phyloP scores from a whole-genome alignment of 2,329 filamentous ascomycete species.

The Cercospora zeae-maydis region DNA sequence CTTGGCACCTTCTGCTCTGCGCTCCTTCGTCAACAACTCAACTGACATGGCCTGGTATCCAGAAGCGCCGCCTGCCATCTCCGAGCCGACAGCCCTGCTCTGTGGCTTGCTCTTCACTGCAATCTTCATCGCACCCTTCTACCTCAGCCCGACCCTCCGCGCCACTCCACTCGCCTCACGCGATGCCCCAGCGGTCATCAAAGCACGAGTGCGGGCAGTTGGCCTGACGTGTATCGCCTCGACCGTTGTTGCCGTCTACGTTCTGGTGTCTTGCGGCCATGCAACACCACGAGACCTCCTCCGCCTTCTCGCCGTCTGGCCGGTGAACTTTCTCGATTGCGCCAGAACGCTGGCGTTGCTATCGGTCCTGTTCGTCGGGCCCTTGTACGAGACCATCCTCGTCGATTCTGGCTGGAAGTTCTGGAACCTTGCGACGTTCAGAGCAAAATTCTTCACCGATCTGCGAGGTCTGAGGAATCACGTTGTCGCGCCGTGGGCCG shows the following conservation, averaged over 20 bases:
- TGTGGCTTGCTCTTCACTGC: conserved; percentile 67
- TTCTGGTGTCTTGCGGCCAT: conserved; percentile 57
- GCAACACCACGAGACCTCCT: conserved; percentile 55
- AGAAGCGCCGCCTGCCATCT: conserved; percentile 25
- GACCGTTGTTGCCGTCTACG: conserved; percentile 61
- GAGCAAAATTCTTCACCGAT: conserved; percentile 61
- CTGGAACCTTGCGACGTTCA: conserved; percentile 46
- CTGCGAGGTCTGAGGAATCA: conserved; percentile 86
- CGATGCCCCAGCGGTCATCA: conserved; percentile 86
- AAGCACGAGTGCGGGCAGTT: conserved; percentile 77
- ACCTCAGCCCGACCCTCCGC: conserved; percentile 73
- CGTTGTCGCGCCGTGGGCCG: conserved; percentile 79
- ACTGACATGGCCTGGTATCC: conserved; percentile 10
- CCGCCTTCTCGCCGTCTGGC: conserved; percentile 77
- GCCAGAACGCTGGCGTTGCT: conserved; percentile 65
- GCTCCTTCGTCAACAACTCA: not conserved
- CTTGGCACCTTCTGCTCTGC: not conserved
- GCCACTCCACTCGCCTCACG: conserved; percentile 75
- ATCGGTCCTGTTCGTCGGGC: conserved; percentile 73
- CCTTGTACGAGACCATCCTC: conserved; percentile 74
- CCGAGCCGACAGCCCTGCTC: conserved; percentile 30
- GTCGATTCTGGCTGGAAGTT: conserved; percentile 66
- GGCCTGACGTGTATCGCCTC: conserved; percentile 69
- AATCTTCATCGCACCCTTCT: conserved; percentile 87
- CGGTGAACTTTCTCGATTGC: conserved; percentile 54